Percentiles rank a stretch among this genome's conserved stretches.
phyloP scores from a whole-genome alignment of 1,284 basidiomycete genomes.

The Rhodotorula glutinis region DNA sequence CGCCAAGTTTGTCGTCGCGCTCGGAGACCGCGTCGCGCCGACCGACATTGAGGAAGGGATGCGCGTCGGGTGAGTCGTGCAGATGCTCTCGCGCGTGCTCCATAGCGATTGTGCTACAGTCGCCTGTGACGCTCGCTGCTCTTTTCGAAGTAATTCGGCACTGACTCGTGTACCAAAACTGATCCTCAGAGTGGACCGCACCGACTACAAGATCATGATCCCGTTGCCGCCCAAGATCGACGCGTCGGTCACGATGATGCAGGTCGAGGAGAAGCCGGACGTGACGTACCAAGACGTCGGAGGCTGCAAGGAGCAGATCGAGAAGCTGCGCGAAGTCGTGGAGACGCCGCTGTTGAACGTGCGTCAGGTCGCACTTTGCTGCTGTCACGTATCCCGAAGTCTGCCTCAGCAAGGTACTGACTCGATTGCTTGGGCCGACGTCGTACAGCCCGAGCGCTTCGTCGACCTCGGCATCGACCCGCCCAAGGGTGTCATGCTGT shows the following conservation, averaged over 20 bases:
- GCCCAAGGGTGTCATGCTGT: constrained; percentile 95
- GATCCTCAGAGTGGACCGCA: constrained; percentile 52
- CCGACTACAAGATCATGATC: constrained; percentile 98
- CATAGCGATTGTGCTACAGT: too few relatives aligned
- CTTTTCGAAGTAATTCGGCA: too few relatives aligned
- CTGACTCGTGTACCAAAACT: too few relatives aligned
- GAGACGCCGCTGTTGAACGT: constrained; percentile 94
- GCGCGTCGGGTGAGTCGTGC: constrained; percentile 81
- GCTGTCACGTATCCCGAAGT: too few relatives aligned
- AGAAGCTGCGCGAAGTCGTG: constrained; percentile 97
- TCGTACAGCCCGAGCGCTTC: constrained; percentile 98
- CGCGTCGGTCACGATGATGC: constrained; percentile 99
- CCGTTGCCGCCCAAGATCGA: constrained; percentile 99
- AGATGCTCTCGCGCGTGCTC: constrained; percentile 41
- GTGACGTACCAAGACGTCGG: constrained; percentile 98
- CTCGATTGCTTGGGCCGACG: too few relatives aligned
- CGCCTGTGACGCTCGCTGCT: too few relatives aligned
- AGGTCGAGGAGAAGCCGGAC: constrained; percentile 98
- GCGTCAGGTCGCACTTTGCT: constrained; percentile 48
- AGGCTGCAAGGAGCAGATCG: constrained; percentile 99
- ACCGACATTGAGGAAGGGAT: constrained; percentile 99
- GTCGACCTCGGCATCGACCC: constrained; percentile 98
- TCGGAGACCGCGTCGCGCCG: constrained; percentile 92
- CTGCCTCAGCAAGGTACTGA: too few relatives aligned
- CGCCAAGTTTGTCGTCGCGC: constrained; percentile 97